A percentile compares a stretch with the other conserved stretches of the same genome.
Evolutionary conservation across 164 flowering plant genomes (phyloP).

Genomic region (Magnolia changhungtana): DNA sequence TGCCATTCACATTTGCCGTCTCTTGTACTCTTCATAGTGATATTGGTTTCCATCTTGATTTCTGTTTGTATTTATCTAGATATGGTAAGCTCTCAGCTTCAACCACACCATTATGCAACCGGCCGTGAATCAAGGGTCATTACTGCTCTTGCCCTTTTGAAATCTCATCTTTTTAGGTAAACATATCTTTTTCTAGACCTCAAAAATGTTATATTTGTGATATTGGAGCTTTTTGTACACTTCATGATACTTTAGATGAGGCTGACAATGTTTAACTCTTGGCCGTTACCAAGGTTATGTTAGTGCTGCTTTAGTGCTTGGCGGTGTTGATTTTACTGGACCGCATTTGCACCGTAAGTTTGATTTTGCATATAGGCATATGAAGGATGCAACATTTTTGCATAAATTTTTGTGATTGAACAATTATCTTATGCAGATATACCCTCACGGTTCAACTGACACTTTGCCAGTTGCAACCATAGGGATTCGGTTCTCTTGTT

Average conservation of each 20-base stretch:
- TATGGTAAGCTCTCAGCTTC: too few species aligned
- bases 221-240: background rate
- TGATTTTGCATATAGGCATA: too few species aligned
- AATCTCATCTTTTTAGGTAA: too few species aligned
- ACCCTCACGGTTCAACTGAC: slow-evolving; percentile 98
- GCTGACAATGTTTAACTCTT: slow-evolving; percentile 4
- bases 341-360: slow-evolving; percentile 91
- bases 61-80: too few species aligned
- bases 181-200: background rate
- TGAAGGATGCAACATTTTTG: too few species aligned
- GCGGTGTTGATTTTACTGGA: slow-evolving; percentile 97
- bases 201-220: too few species aligned
- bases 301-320: slow-evolving; percentile 92
- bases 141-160: too few species aligned
- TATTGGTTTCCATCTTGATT: too few species aligned
- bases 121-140: too few species aligned
- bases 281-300: slow-evolving; percentile 85
- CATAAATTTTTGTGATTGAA: background rate
- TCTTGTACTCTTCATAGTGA: too few species aligned
- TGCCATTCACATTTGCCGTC: too few species aligned
- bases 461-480: slow-evolving; percentile 94
- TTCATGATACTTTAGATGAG: background rate
- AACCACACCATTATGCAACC: too few species aligned
- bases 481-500: slow-evolving; percentile 98
- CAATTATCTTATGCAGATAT: slow-evolving; percentile 48